Conservation (phyloP, 139 green algal species). For the Astrephomene gubernaculifera region DNA sequence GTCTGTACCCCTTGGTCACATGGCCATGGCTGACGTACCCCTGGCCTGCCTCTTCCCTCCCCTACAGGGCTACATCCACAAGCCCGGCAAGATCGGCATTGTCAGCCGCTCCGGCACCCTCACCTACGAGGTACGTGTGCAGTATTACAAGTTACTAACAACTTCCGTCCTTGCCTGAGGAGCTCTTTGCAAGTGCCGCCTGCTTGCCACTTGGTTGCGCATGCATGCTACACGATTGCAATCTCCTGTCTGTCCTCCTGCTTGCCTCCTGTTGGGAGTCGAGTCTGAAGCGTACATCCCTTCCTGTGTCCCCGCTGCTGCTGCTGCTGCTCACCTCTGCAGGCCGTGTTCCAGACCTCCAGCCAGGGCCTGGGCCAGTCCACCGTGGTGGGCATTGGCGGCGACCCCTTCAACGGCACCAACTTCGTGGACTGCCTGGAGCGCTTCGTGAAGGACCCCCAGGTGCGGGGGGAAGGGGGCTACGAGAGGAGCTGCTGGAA, state of each 20-base stretch:
- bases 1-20: too few species aligned
- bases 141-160: too few species aligned
- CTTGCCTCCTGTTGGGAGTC: too few species aligned
- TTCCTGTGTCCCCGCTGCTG: too few species aligned
- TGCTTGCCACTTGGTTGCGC: too few species aligned
- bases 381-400: constrained; percentile 95
- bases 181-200: too few species aligned
- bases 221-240: too few species aligned
- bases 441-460: constrained; percentile 94
- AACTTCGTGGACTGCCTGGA: constrained; percentile 99
- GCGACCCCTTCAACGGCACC: constrained; percentile 96
- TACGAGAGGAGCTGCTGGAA: neutral
- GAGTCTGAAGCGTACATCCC: too few species aligned
- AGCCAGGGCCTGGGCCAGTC: constrained; percentile 93
- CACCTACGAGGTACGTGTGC: constrained; percentile 99
- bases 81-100: constrained; percentile 93
- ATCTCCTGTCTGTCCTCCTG: too few species aligned
- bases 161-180: too few species aligned
- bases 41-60: too few species aligned
- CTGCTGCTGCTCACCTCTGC: neutral
- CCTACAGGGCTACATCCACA: constrained; percentile 99
- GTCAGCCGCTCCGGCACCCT: constrained; percentile 97
- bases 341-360: constrained; percentile 97
- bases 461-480: constrained; percentile 65
- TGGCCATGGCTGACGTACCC: too few species aligned